Evolutionary conservation across 805 yeast genomes (phyloP), one percentile per base, ranked within the genome.

Genomic region (Saturnispora besseyi): DNA sequence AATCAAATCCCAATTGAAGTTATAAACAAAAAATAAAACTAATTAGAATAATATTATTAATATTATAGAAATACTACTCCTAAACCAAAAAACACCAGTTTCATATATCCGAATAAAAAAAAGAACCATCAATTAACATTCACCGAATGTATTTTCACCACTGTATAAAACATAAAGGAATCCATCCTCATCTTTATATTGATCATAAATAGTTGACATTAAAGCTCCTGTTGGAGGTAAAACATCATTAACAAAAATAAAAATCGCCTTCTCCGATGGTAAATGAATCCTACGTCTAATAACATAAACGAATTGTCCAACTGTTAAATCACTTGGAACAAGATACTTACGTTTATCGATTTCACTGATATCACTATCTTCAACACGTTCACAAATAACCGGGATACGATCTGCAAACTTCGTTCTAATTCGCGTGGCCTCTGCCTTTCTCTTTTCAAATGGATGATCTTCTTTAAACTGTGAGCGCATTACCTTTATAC

Each of bases 161-260:
- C 96, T 87, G 72, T 91, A 91, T 55, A 95, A 79, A 56, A 93
- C 91, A 70, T 93, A 93, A 63, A 93, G 79, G 69, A 93, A 93
- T 34, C 99, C 99, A 66, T 93, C 99, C 63, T 91, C 91, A 65
- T 93, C 99, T 71, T 89, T 89, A 70, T 93, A 96, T 68, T 93
- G 97, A 62, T 90, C 95, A 64, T 93, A 93, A 56, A 93, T 85
- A 24, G 93, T 78, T 60, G 95, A 84, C 93, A 93, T 88, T 58
- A 93, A 77, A 15, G 98, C 96, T 21, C 98, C 97, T 3, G 99
- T 93, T 44, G 98, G 98, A 10, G 99, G 99, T 59, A 93, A 77
- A 51, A 93, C 89, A 66, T 93, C 99, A 64, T 93, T 91, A 56
- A 93, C 96, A 67, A 93, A 93, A 57, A 93, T 89, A 69, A 93